Percentiles rank a stretch among this genome's conserved stretches.
Conservation (phyloP, 257 asterid species). For the Solanum raphanifolium region DNA sequence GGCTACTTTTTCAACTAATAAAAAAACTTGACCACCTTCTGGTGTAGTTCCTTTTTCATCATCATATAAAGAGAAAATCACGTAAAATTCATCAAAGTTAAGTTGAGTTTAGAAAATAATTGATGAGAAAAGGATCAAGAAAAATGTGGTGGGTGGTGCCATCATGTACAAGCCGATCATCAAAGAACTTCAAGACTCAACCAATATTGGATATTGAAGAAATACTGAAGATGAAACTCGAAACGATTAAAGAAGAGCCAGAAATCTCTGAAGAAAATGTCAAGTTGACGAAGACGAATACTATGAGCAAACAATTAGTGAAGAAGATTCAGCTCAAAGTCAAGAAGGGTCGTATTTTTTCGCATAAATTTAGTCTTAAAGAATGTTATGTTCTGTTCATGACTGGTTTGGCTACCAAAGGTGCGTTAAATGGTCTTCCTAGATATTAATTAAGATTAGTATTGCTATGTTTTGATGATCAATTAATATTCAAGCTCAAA, state of each 20-base stretch:
- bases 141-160: constrained; percentile 46
- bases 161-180: constrained; percentile 27
- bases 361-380: constrained; percentile 35
- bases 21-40: constrained; percentile 4
- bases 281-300: constrained; percentile 1
- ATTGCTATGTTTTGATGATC: neutral
- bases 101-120: neutral
- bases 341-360: constrained; percentile 27
- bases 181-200: constrained; percentile 25
- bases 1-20: constrained; percentile 6
- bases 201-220: constrained; percentile 51
- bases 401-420: constrained; percentile 45
- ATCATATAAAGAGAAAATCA: neutral
- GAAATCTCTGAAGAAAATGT: constrained; percentile 27
- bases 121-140: constrained; percentile 22
- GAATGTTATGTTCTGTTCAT: constrained; percentile 55
- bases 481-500: neutral
- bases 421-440: constrained; percentile 50
- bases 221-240: constrained; percentile 69
- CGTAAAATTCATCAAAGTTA: neutral
- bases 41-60: neutral
- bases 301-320: neutral
- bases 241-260: constrained; percentile 50
- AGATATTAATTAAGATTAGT: constrained; percentile 16
- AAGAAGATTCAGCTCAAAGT: constrained; percentile 37